A percentile compares a stretch with the other conserved stretches of the same genome.
phyloP scores from a whole-genome alignment of 192 early-diverging fungal genomes.

The Linnemannia elongata region DNA sequence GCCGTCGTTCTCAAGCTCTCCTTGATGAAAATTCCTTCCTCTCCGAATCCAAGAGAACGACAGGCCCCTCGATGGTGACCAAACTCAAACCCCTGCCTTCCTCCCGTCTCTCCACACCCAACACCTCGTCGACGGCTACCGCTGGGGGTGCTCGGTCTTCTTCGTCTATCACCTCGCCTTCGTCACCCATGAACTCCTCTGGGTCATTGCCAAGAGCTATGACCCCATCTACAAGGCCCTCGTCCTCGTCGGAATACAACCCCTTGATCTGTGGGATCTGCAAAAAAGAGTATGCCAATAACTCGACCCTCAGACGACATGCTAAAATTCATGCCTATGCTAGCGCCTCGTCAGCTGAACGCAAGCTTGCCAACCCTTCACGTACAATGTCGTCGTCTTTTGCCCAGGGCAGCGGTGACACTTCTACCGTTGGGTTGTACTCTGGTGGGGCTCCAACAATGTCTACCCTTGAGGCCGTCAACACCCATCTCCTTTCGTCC shows the following conservation, averaged over 20 bases:
- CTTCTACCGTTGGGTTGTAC: neutral
- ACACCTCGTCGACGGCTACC: neutral
- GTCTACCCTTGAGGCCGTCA: neutral
- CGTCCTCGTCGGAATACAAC: neutral
- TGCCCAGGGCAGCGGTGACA: neutral
- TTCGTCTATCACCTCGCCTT: neutral
- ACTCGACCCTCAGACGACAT: constrained; percentile 45
- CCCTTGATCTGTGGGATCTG: constrained; percentile 38
- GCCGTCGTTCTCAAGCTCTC: neutral
- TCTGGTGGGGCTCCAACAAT: neutral
- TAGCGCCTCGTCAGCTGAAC: neutral
- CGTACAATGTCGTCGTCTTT: neutral
- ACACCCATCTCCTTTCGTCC: neutral
- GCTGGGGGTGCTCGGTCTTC: neutral
- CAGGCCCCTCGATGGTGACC: neutral
- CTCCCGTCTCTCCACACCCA: neutral
- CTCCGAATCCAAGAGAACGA: neutral
- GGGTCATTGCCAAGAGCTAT: neutral
- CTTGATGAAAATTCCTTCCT: neutral
- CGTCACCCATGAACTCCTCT: neutral
- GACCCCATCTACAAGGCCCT: neutral
- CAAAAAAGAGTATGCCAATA: constrained; percentile 42
- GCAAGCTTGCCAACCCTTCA: neutral
- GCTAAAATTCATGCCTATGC: constrained; percentile 39
- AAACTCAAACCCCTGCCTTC: neutral